Percentiles rank a stretch among this genome's conserved stretches.
Evolutionary conservation across 2,329 filamentous ascomycete species (phyloP).

Genomic region (Blastomyces gilchristii): DNA sequence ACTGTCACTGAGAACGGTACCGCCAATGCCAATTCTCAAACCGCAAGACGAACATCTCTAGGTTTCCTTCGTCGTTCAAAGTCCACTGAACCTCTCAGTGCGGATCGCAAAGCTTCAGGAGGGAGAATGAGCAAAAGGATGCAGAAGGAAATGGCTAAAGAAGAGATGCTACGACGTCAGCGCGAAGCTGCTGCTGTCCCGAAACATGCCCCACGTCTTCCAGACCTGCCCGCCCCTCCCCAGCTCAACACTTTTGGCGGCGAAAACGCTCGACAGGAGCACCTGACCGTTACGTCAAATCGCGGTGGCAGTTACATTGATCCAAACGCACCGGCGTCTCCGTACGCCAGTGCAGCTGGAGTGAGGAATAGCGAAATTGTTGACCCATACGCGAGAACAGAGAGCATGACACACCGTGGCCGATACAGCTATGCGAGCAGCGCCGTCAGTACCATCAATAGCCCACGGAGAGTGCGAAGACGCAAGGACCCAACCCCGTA

Average conservation of each 20-base stretch:
- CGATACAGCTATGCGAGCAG: conserved; percentile 95
- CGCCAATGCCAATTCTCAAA: conserved; percentile 11
- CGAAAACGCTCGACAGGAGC: conserved; percentile 53
- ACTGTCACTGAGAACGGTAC: conserved; percentile 29
- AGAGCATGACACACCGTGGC: conserved; percentile 94
- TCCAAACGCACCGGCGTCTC: conserved; percentile 11
- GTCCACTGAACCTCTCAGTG: conserved; percentile 49
- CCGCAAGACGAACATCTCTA: conserved; percentile 40
- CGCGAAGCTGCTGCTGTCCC: conserved; percentile 47
- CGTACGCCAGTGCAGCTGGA: conserved; percentile 20
- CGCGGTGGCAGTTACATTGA: conserved; percentile 25
- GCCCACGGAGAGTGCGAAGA: conserved; percentile 78
- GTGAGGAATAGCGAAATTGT: conserved; percentile 45
- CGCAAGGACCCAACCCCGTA: conserved; percentile 96
- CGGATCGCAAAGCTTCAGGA: conserved; percentile 40
- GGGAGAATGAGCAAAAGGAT: conserved; percentile 29
- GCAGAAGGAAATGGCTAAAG: conserved; percentile 30
- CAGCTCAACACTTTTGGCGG: conserved; percentile 50
- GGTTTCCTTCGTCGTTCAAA: conserved; percentile 58
- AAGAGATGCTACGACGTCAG: conserved; percentile 47
- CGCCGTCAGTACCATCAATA: conserved; percentile 83
- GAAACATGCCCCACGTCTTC: conserved; percentile 48
- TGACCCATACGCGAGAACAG: conserved; percentile 71
- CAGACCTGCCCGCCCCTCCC: conserved; percentile 38
- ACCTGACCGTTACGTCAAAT: conserved; percentile 49